These are phyloP conservation scores for Naganishia cerealis DNA, from an alignment of 1,284 basidiomycete genomes.

Conservation along the genomic window DNA sequence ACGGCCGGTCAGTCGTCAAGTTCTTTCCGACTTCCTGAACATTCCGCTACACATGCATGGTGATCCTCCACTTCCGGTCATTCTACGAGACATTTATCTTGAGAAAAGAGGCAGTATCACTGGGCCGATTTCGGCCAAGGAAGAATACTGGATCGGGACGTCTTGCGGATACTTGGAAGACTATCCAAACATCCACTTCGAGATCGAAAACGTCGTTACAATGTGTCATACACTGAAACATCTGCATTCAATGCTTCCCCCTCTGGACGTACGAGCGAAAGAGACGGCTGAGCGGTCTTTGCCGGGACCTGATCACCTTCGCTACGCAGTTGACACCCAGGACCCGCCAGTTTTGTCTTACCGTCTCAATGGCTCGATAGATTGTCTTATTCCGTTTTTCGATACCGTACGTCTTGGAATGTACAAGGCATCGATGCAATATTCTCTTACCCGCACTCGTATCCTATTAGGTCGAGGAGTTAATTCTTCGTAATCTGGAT, in stretches of 20 bases:
- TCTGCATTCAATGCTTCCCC: background rate
- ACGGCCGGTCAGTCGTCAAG: background rate
- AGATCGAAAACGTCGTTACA: background rate
- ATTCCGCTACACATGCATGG: background rate
- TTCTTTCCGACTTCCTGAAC: background rate
- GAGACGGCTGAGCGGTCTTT: background rate
- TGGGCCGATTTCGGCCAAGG: background rate
- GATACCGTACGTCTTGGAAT: background rate
- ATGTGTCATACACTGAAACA: background rate
- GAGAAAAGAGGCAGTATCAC: background rate
- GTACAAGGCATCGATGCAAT: background rate
- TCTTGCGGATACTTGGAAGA: background rate
- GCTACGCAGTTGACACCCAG: too few species aligned
- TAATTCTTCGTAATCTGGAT: background rate
- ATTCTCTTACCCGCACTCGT: background rate
- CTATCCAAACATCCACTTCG: background rate
- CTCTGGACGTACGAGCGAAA: background rate
- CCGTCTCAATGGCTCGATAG: background rate
- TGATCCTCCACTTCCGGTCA: background rate
- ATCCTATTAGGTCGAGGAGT: background rate
- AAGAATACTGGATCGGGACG: background rate
- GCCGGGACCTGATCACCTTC: background rate
- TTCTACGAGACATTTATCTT: background rate
- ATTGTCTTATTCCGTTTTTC: background rate
- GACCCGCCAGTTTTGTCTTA: too few species aligned